Base-by-base conservation (phyloP, 2,329 filamentous ascomycete species). In the Tympanopsis confertula region DNA sequence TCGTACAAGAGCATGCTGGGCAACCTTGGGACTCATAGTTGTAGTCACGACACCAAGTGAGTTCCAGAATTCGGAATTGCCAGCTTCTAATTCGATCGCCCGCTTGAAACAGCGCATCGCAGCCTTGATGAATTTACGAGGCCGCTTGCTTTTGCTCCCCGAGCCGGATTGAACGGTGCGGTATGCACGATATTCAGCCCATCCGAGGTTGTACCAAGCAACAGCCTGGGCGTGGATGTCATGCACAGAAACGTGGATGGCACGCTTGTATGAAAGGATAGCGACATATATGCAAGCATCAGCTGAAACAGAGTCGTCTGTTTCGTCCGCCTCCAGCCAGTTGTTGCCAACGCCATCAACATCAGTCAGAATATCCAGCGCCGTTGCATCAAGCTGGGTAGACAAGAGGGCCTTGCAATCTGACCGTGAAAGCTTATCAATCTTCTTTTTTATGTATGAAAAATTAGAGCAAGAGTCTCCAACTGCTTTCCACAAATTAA, bases 21-120 rank as follows among this genome's bases (percentile, higher is more conserved):
- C 79, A 2, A 98, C 85, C 40, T 82, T 78, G 0, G 88, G 82
- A 50, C 85, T 95, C 46, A 95, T 70, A 35, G 77, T 76, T 44
- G 86, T 89, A 2, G 91, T 95, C 19, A 85, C 86, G 3, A 96
- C 86, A 36, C 89, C 91, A 3, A 98, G 69, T 0, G 91, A 82
- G 52, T 96, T 96, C 91, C 91, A 98, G 56, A 96, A 96, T 47
- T 96, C 89, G 0, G 86, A 68, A 52, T 96, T 98, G 37, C 87
- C 85, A 5, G 88, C 84, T 57, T 98, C 93, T 1, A 95, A 68
- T 58, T 96, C 91, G 45, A 98, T 98, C 1, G 91, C 85, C 32
- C 86, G 74, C 62, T 98, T 98, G 70, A 98, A 96, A 49, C 86
- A 91, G 39, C 80, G 74, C 44, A 96, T 82, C 1, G 91, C 75